Percentiles rank a stretch among this genome's conserved stretches.
Conservation (phyloP, 805 yeast genomes). For the Wickerhamiella bombiphila region DNA sequence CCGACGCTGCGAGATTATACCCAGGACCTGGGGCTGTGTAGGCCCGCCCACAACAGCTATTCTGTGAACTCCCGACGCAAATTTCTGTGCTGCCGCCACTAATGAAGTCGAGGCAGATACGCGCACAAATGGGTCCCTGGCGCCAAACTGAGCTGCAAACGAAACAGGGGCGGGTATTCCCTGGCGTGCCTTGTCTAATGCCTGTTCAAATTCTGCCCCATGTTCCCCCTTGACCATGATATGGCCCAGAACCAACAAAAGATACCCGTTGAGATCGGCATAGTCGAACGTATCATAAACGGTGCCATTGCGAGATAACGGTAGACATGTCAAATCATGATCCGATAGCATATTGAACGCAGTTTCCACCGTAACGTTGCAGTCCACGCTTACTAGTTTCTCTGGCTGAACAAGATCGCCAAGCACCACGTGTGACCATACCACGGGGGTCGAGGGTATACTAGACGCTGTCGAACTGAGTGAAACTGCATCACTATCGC, state of each 20-base stretch:
- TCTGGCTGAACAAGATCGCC: conserved; percentile 64
- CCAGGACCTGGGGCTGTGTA: conserved; percentile 41
- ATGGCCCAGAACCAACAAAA: conserved; percentile 71
- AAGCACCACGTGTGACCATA: conserved; percentile 33
- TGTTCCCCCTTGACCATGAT: conserved; percentile 27
- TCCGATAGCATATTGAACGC: conserved; percentile 68
- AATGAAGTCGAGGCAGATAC: conserved; percentile 48
- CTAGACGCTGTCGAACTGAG: background rate
- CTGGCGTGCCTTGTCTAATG: conserved; percentile 49
- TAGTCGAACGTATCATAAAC: conserved; percentile 64
- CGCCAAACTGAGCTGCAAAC: conserved; percentile 70
- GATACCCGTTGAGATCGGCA: conserved; percentile 75
- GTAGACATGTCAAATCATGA: conserved; percentile 71
- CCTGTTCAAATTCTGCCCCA: conserved; percentile 24
- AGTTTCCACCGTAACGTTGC: conserved; percentile 60
- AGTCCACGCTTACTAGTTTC: conserved; percentile 55
- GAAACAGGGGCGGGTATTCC: conserved; percentile 89
- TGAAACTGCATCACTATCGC: conserved; percentile 1
- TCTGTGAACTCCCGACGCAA: conserved; percentile 94
- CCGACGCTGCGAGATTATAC: conserved; percentile 83
- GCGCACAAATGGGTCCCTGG: conserved; percentile 77
- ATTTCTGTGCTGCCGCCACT: conserved; percentile 61
- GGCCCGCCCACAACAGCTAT: conserved; percentile 54
- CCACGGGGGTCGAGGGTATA: background rate
- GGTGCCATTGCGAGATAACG: conserved; percentile 32